Conservation (phyloP, 768 basidiomycete species). For the Kockovaella imperatae region DNA sequence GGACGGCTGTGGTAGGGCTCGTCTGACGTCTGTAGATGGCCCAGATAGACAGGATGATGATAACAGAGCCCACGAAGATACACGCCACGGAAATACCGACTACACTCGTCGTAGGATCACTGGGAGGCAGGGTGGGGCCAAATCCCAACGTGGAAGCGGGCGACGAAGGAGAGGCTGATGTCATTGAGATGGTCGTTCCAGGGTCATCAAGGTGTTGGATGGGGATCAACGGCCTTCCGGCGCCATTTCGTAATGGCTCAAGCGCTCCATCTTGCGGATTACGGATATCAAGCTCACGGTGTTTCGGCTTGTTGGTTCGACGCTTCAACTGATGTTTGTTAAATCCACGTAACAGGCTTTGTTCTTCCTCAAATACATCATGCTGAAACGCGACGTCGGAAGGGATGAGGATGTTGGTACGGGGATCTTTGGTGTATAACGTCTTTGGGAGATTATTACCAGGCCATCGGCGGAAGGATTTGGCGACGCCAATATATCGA, state of each 20-base stretch:
- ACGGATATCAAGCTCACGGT: conserved; percentile 6
- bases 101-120: no score
- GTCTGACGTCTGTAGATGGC: no score
- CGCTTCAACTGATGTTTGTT: no score
- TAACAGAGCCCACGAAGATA: no score
- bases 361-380: no score
- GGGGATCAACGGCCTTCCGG: not conserved
- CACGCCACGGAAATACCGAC: no score
- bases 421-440: conserved; percentile 11
- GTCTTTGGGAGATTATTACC: conserved; percentile 10
- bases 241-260: not conserved
- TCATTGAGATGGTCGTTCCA: no score
- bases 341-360: not conserved
- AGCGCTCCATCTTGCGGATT: not conserved
- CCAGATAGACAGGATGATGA: no score
- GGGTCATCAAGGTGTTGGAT: not conserved
- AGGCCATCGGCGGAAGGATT: conserved; percentile 11
- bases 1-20: no score
- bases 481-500: conserved; percentile 13
- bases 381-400: conserved; percentile 13
- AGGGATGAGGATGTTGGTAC: conserved; percentile 11
- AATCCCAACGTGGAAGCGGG: no score
- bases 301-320: not conserved
- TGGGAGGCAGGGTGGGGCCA: no score
- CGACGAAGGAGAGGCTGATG: no score